phyloP scores from a whole-genome alignment of 192 early-diverging fungal genomes.

The Linnemannia zychae region DNA sequence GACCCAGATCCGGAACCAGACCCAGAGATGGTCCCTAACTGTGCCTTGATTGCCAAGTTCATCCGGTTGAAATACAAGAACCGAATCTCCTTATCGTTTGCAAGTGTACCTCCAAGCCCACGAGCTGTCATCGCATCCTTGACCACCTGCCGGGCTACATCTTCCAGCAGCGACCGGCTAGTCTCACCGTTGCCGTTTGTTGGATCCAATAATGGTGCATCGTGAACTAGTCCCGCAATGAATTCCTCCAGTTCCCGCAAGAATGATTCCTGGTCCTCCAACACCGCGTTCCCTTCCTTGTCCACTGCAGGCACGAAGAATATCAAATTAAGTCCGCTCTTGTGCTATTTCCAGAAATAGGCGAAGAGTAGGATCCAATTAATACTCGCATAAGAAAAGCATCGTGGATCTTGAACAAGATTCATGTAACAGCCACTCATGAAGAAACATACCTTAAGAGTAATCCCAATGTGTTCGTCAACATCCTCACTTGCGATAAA shows the following conservation, averaged over 20 bases:
- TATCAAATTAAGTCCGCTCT: conserved; percentile 40
- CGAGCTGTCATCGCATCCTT: conserved; percentile 44
- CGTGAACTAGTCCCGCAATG: conserved; percentile 8
- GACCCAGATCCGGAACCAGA: conserved; percentile 34
- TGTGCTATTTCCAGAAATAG: conserved; percentile 20
- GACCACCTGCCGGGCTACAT: conserved; percentile 33
- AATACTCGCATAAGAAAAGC: not conserved
- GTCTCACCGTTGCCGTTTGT: not conserved
- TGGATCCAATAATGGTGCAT: conserved; percentile 30
- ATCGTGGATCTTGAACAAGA: no score
- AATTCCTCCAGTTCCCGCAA: conserved; percentile 40
- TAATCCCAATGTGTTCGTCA: conserved; percentile 36
- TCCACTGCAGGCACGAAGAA: conserved; percentile 35
- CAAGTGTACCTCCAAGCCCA: conserved; percentile 23
- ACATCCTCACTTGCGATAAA: conserved; percentile 35
- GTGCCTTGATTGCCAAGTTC: conserved; percentile 66
- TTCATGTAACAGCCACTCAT: no score
- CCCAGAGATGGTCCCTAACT: conserved; percentile 32
- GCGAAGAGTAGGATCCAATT: not conserved
- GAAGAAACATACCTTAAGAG: conserved; percentile 36
- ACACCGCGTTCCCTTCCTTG: conserved; percentile 14
- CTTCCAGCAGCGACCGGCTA: conserved; percentile 27
- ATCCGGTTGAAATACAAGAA: conserved; percentile 64
- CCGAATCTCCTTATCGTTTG: conserved; percentile 59
- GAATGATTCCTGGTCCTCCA: conserved; percentile 47